These are phyloP conservation scores for Aureobasidium sp. DNA, from an alignment of 2,329 filamentous ascomycete species.

Conservation along the genomic window DNA sequence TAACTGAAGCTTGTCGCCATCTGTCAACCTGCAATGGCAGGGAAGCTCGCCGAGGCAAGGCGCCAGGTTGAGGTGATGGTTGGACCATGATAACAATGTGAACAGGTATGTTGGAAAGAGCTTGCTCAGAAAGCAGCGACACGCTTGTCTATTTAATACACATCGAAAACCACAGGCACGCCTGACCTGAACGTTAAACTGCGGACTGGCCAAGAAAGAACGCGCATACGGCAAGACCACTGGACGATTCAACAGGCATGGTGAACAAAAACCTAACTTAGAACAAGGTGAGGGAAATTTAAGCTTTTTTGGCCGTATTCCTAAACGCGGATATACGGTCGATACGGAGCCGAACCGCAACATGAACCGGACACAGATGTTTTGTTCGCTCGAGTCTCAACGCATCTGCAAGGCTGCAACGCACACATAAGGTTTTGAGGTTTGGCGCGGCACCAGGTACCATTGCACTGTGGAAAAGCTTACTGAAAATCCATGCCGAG, in stretches of 20 bases:
- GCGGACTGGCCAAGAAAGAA: neutral
- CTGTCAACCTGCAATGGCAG: neutral
- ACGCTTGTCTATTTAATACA: neutral
- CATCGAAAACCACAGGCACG: neutral
- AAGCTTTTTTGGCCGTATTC: neutral
- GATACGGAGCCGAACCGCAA: too few species aligned
- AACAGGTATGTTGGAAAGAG: neutral
- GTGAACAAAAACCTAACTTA: neutral
- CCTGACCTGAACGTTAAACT: neutral
- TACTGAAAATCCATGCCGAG: too few species aligned
- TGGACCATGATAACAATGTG: neutral
- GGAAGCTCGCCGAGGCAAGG: neutral
- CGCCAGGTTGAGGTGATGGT: neutral
- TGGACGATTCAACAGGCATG: neutral
- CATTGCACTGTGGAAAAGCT: too few species aligned
- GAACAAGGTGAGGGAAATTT: neutral
- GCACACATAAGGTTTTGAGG: too few species aligned
- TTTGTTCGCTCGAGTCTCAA: too few species aligned
- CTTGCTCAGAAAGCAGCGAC: neutral
- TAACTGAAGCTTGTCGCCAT: slow-evolving; percentile 7
- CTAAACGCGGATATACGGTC: neutral
- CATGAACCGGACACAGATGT: too few species aligned
- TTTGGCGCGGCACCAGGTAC: too few species aligned
- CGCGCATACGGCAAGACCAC: neutral
- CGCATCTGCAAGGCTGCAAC: too few species aligned